Evolutionary conservation across 306 rosid genomes (phyloP), one percentile per base, ranked within the genome.

Genomic region (Quercus ilex): DNA sequence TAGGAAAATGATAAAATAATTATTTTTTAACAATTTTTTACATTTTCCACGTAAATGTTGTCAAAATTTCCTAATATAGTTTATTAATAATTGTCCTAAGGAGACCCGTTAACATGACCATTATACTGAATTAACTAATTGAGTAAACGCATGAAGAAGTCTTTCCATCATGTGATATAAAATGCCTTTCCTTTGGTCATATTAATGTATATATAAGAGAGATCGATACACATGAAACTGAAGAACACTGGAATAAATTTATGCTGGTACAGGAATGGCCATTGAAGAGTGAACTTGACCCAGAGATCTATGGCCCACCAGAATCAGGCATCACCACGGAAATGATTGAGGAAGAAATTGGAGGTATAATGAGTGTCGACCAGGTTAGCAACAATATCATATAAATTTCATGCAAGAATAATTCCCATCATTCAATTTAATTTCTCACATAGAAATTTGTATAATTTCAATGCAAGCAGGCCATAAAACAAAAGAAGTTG

Each of bases 251-350:
- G 13, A 11, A 15, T 28, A 67, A 33, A 18, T 30, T 65, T 3
- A 67, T 82, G 74, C 53, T 81, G 89, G 85, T 8, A 2, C 57
- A 84, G 53, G 53, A 90, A 73, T 90, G 93, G 93, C 93, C 93
- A 80, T 56, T 89, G 83, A 85, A 75, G 79, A 89, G 93, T 71
- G 73, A 73, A 41, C 77, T 87, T 20, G 87, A 89, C 25, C 91
- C 88, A 0, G 19, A 81, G 6, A 63, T 87, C 52, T 89, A 87
- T 71, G 91, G 91, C 15, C 70, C 88, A 3, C 76, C 84, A 21
- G 87, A 85, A 75, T 85, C 89, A 51, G 83, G 74, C 55, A 89
- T 89, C 73, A 84, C 91, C 30, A 30, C 65, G 0, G 82, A 87
- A 82, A n/a, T 85, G 78, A 74, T 89, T 21, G 88, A 89, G 80